Conservation (phyloP, 495 filamentous ascomycete species). For the Xylaria venustula region DNA sequence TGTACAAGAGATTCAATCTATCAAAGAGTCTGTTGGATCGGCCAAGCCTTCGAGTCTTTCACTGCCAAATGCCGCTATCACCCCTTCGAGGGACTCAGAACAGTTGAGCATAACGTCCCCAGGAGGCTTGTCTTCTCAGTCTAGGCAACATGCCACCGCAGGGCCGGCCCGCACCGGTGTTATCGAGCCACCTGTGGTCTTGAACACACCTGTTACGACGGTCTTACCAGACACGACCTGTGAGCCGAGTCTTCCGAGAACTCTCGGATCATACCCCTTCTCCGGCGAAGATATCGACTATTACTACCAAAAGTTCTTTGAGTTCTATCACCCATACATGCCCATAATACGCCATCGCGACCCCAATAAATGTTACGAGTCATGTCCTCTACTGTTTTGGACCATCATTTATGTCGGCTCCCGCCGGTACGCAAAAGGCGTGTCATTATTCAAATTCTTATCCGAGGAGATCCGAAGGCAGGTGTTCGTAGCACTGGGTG, state of each 20-base stretch:
- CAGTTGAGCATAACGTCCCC: conserved; percentile 25
- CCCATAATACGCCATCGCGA: conserved; percentile 38
- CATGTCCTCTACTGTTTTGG: conserved; percentile 43
- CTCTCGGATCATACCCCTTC: conserved; percentile 43
- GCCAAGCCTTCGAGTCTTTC: conserved; percentile 11
- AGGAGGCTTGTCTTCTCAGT: conserved; percentile 14
- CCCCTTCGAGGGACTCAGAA: conserved; percentile 20
- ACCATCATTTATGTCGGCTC: conserved; percentile 43
- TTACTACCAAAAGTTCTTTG: conserved; percentile 48
- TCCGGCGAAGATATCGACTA: conserved; percentile 47
- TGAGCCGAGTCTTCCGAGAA: conserved; percentile 31
- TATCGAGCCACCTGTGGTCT: conserved; percentile 17
- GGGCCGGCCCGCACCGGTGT: conserved; percentile 2
- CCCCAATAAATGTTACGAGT: conserved; percentile 39
- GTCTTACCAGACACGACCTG: neutral
- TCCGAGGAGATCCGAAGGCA: conserved; percentile 38
- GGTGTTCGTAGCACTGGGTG: conserved; percentile 34
- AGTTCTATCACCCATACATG: conserved; percentile 45
- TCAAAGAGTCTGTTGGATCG: conserved; percentile 41
- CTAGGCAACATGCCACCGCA: conserved; percentile 13
- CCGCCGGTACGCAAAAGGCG: conserved; percentile 41
- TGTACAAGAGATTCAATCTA: conserved; percentile 43
- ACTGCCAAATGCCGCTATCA: conserved; percentile 9
- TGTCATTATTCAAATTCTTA: conserved; percentile 39
- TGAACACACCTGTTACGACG: conserved; percentile 23